phyloP scores from a whole-genome alignment of 306 rosid genomes.

The Senna tora region DNA sequence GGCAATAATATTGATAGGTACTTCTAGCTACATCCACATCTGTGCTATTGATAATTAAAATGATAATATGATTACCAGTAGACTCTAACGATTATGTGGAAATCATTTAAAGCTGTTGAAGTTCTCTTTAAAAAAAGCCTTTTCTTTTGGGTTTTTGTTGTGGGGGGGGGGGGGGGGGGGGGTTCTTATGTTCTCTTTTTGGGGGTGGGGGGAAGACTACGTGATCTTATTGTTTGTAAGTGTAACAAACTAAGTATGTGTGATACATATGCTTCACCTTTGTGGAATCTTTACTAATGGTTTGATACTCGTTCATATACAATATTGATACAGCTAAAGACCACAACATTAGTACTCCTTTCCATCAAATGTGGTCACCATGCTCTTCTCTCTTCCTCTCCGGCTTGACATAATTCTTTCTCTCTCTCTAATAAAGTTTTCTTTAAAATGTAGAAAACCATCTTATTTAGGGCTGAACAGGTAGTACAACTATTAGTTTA shows the following conservation, averaged over 20 bases:
- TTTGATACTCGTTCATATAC: conserved; percentile 7
- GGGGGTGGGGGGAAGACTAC: not conserved
- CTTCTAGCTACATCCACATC: conserved; percentile 36
- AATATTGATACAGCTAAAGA: not conserved
- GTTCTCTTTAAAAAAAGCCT: not conserved
- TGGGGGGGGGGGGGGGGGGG: too few species aligned
- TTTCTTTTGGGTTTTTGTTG: not conserved
- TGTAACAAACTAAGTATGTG: not conserved
- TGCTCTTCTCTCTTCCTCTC: not conserved
- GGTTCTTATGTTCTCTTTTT: not conserved
- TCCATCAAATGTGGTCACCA: conserved; percentile 21
- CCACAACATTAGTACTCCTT: conserved; percentile 1
- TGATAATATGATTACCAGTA: conserved; percentile 16
- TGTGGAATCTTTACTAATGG: conserved; percentile 13
- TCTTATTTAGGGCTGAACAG: conserved; percentile 16
- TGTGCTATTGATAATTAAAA: conserved; percentile 16
- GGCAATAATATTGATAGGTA: conserved; percentile 77
- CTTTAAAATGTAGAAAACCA: not conserved
- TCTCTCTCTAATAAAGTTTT: not conserved
- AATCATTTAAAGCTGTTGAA: conserved; percentile 5
- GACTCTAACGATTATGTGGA: not conserved
- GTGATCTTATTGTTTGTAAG: conserved; percentile 23
- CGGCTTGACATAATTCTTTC: not conserved
- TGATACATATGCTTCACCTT: conserved; percentile 4
- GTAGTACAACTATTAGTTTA: conserved; percentile 14